Evolutionary conservation across 805 yeast species (phyloP).

Genomic region (Wickerhamiella parazyma): DNA sequence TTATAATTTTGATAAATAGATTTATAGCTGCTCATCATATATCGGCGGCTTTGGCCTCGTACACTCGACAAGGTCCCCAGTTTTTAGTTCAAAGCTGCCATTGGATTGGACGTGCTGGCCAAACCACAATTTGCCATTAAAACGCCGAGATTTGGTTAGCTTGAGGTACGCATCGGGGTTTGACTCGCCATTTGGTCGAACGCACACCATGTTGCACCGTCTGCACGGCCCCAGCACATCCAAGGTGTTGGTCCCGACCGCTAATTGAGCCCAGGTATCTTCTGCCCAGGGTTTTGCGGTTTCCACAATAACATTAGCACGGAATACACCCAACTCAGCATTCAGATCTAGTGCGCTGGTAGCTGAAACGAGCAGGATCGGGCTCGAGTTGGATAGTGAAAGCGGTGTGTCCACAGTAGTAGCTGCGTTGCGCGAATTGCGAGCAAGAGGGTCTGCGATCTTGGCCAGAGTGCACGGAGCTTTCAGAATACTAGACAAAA

Average conservation of each 20-base stretch:
- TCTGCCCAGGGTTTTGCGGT: conserved; percentile 27
- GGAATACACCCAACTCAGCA: conserved; percentile 20
- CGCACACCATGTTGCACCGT: conserved; percentile 35
- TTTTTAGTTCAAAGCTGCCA: neutral
- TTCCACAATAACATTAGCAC: conserved; percentile 30
- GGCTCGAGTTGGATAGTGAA: conserved; percentile 28
- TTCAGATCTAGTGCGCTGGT: conserved; percentile 22
- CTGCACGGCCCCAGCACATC: conserved; percentile 26
- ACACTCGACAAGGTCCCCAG: neutral
- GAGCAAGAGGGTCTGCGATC: conserved; percentile 5
- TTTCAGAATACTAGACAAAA: conserved; percentile 24
- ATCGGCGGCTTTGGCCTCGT: neutral
- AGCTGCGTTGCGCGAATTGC: neutral
- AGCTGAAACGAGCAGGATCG: conserved; percentile 27
- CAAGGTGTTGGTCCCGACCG: conserved; percentile 11
- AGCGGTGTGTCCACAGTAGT: conserved; percentile 8
- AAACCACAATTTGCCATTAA: conserved; percentile 29
- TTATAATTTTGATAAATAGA: no score
- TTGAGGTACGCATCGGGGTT: conserved; percentile 26
- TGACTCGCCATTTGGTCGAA: conserved; percentile 26
- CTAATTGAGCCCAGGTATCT: conserved; percentile 27
- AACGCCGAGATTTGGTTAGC: conserved; percentile 26
- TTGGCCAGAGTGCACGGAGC: conserved; percentile 29
- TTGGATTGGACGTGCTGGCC: conserved; percentile 23
- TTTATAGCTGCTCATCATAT: neutral